Base-by-base conservation (phyloP, 176 grass and related monocot species). In the Oryza glumipatula region DNA sequence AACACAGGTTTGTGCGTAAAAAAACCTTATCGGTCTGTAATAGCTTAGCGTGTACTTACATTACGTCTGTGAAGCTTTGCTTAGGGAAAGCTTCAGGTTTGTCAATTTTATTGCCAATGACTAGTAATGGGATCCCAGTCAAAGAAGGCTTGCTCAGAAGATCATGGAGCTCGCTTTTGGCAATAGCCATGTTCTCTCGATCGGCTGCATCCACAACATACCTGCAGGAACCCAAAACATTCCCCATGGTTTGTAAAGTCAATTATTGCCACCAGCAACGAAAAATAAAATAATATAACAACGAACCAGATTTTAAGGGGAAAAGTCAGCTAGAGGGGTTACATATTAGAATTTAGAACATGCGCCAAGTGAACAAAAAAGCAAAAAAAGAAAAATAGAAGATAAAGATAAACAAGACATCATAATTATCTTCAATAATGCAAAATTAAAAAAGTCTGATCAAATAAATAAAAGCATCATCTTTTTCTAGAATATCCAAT, bases 161-260 rank as follows among this genome's bases (percentile, higher is more conserved):
- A 77, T 99, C 94, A 85, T 99, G 94, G 73, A 96, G 90, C 78
- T 99, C 97, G 66, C 88, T 88, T 82, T 96, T 99, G 21, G 97
- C 92, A 78, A 94, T 96, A 23, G 77, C 80, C 82, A 99, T 89
- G 67, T 99, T 99, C 76, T 99, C 97, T 73, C 79, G 43, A 80
- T 99, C 94, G 68, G 97, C 91, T 13, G 90, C 97, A 58, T 99
- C 97, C 76, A 99, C 91, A 85, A 99, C 97, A 65, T 99, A 99
- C 49, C 94, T 99, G 90, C 67, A 47, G 64, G 36, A 26, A 68
- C 21, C 41, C 70, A 15, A 6, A 72, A 33, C 26, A 74, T 58
- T 58, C 54, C 58, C 58, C 58, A 63, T 63, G n/a, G 58, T 23
- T 63, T 23, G 58, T 11, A 23, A 23, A 63, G 19, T 63, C 58